A percentile compares a stretch with the other conserved stretches of the same genome.
Conservation (phyloP, 2,329 filamentous ascomycete species). For the Penicillium glabrum region DNA sequence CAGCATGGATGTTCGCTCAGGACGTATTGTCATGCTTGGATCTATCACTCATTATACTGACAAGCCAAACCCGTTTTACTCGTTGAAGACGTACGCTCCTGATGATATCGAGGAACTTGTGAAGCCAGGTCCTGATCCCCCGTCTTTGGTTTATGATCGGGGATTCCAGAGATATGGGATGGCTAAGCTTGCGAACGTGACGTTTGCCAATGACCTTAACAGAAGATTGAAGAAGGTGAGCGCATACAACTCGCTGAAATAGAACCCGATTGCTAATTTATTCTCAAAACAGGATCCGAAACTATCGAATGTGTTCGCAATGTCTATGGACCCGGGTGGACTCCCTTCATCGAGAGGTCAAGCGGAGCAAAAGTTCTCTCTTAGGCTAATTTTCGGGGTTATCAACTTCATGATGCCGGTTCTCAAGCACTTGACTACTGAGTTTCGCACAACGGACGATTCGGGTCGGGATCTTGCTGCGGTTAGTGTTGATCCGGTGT, state of each 20-base stretch:
- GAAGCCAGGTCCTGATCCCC: conserved; percentile 31
- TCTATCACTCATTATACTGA: conserved; percentile 41
- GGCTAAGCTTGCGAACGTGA: conserved; percentile 44
- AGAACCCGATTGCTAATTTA: background rate
- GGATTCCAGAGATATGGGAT: conserved; percentile 48
- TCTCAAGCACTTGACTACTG: conserved; percentile 13
- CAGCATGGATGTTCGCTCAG: conserved; percentile 14
- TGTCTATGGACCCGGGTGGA: conserved; percentile 38
- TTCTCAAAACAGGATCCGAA: conserved; percentile 20
- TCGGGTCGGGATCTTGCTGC: conserved; percentile 17
- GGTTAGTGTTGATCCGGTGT: conserved; percentile 13
- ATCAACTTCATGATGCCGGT: conserved; percentile 19
- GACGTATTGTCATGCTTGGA: conserved; percentile 31
- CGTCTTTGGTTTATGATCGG: conserved; percentile 34
- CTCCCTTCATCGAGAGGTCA: conserved; percentile 20
- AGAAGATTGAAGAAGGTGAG: conserved; percentile 28
- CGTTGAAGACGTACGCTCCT: conserved; percentile 36
- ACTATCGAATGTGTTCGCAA: conserved; percentile 26
- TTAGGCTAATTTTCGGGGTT: conserved; percentile 2
- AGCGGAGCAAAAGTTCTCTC: conserved; percentile 10
- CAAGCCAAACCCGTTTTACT: conserved; percentile 39
- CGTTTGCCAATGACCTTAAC: conserved; percentile 45
- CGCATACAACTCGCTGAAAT: background rate
- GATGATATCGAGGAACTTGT: conserved; percentile 38
- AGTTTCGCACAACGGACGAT: conserved; percentile 16